Conservation (phyloP, 192 early-diverging fungal species). For the Kickxella alabastrina region DNA sequence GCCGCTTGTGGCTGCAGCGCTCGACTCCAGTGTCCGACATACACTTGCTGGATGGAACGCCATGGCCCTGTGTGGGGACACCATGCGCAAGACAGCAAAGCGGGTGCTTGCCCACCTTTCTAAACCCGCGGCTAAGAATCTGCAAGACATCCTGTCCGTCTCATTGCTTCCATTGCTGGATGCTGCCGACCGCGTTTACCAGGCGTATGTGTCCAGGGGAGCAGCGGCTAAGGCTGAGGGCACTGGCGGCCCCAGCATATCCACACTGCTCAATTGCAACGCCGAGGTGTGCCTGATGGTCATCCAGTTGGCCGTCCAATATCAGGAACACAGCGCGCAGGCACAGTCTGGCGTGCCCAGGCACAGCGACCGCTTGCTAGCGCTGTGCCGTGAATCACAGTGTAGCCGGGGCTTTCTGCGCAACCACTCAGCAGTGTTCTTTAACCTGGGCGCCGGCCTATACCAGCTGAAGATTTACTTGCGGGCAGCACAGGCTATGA, state of each 20-base stretch:
- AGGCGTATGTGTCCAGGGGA: constrained; percentile 30
- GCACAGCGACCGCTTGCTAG: constrained; percentile 19
- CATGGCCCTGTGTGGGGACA: constrained; percentile 34
- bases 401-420: constrained; percentile 34
- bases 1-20: background rate
- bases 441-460: constrained; percentile 34
- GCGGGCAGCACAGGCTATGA: constrained; percentile 19
- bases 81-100: constrained; percentile 18
- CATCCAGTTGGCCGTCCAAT: constrained; percentile 25
- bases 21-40: constrained; percentile 10
- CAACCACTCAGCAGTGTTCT: constrained; percentile 43
- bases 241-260: constrained; percentile 20
- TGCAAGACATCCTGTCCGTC: background rate
- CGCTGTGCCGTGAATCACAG: constrained; percentile 7
- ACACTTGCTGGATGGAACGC: constrained; percentile 44
- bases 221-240: constrained; percentile 32
- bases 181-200: constrained; percentile 23
- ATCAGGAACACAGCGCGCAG: constrained; percentile 3
- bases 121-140: background rate
- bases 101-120: constrained; percentile 7
- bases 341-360: background rate
- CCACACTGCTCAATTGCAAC: constrained; percentile 8
- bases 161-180: constrained; percentile 10
- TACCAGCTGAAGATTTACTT: constrained; percentile 37
- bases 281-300: constrained; percentile 26